Evolutionary conservation across 345 rosid species (phyloP), one percentile per base, ranked within the genome.

Genomic region (Anacardium occidentale): DNA sequence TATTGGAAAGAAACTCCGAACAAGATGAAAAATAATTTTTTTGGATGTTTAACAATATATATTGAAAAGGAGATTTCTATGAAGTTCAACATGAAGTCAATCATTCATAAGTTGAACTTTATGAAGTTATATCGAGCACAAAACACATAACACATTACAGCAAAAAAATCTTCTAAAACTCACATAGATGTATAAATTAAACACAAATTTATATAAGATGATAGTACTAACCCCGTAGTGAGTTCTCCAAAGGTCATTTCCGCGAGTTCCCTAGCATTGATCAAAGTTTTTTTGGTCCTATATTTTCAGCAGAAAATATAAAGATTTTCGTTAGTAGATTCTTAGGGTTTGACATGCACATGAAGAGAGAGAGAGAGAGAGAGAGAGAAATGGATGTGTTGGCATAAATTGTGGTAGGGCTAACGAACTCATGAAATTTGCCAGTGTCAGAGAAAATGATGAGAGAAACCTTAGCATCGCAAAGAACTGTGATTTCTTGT

Each of bases 381-480:
- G 52, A 37, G 20, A 64, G 12, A 52, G 50, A 61, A 14, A 48
- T 34, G 56, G 66, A 57, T 52, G 25, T 40, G 20, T 64, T 22
- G 4, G 12, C 82, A 10, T 79, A 85, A 90, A 85, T 66, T 5
- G 77, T 86, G 57, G 76, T 29, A 37, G 85, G 78, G 84, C 87
- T 86, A 24, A 77, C 79, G 83, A 37, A 86, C 79, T 86, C 81
- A 12, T 85, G 80, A 68, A 86, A 71, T 76, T 85, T 82, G 4
- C 82, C 85, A 22, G 83, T 77, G 48, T 56, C 70, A 10, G 92
- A 88, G 76, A 85, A 68, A 86, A 86, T 81, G 80, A 88, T 75
- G 21, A 86, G 82, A 73, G 89, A 86, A 63, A 88, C 89, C 75
- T 82, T 79, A 25, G 93, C 93, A 76, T 88, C 93, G 68, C 93